These are phyloP conservation scores for Fragaria iinumae DNA, from an alignment of 306 rosid genomes.

Conservation along the genomic window DNA sequence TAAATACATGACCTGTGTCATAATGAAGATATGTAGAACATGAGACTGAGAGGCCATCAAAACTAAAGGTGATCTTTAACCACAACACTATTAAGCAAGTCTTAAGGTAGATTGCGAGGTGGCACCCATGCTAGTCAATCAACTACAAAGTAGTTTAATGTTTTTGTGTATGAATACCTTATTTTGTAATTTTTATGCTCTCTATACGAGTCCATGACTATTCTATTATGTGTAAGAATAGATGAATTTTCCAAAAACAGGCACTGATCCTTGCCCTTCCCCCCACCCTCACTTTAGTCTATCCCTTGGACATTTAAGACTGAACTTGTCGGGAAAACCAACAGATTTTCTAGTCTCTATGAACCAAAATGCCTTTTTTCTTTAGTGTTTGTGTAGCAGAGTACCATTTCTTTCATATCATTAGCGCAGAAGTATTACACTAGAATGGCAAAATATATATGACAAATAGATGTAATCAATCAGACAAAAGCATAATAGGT, in stretches of 20 bases:
- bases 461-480: background rate
- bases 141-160: background rate
- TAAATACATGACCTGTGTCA: background rate
- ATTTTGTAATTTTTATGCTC: background rate
- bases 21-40: conserved; percentile 2
- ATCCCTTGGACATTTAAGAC: background rate
- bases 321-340: background rate
- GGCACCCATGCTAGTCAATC: background rate
- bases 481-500: background rate
- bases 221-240: background rate
- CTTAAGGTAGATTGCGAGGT: background rate
- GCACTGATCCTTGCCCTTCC: background rate
- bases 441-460: background rate
- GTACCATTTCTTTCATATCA: background rate
- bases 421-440: background rate
- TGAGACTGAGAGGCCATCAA: background rate
- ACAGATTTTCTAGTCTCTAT: background rate
- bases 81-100: background rate
- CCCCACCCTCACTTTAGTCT: background rate
- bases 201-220: background rate
- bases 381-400: background rate
- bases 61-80: background rate
- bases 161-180: background rate
- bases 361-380: background rate
- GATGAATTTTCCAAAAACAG: background rate